Evolutionary conservation across 257 asterid species (phyloP).

Genomic region (Paraleonurus japonicus): DNA sequence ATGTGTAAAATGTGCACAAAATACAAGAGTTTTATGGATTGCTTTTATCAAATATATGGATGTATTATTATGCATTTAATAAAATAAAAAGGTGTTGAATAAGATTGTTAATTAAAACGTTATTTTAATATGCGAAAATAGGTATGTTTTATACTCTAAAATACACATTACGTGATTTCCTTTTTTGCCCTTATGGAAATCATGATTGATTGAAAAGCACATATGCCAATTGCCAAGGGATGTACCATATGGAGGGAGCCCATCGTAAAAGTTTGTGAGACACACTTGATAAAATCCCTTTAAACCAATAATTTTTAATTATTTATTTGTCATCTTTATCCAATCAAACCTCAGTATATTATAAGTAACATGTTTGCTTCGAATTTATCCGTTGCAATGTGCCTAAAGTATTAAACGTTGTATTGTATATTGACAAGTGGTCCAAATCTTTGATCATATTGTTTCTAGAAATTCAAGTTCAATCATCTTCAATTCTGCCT

Average conservation of each 20-base stretch:
- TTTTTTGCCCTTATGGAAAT: background rate
- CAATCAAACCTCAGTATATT: conserved; percentile 18
- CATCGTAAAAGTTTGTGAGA: conserved; percentile 12
- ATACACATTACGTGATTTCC: background rate
- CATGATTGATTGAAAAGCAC: background rate
- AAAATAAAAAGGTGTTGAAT: too few species aligned
- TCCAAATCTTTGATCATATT: conserved; percentile 21
- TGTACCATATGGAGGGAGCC: conserved; percentile 26
- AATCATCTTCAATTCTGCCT: background rate
- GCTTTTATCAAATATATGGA: too few species aligned
- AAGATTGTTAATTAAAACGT: too few species aligned
- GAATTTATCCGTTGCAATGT: conserved; percentile 35
- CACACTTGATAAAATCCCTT: conserved; percentile 4
- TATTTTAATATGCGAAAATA: too few species aligned
- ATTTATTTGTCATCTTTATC: background rate
- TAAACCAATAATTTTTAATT: background rate
- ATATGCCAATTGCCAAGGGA: background rate
- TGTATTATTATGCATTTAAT: too few species aligned
- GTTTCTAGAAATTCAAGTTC: conserved; percentile 20
- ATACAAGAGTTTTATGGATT: too few species aligned
- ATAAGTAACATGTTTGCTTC: conserved; percentile 27
- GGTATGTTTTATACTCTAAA: too few species aligned
- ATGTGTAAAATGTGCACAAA: too few species aligned
- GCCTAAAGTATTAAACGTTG: conserved; percentile 17
- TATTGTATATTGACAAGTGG: conserved; percentile 30